Conservation (phyloP, 495 filamentous ascomycete genomes). For the Filosporella fistucella region DNA sequence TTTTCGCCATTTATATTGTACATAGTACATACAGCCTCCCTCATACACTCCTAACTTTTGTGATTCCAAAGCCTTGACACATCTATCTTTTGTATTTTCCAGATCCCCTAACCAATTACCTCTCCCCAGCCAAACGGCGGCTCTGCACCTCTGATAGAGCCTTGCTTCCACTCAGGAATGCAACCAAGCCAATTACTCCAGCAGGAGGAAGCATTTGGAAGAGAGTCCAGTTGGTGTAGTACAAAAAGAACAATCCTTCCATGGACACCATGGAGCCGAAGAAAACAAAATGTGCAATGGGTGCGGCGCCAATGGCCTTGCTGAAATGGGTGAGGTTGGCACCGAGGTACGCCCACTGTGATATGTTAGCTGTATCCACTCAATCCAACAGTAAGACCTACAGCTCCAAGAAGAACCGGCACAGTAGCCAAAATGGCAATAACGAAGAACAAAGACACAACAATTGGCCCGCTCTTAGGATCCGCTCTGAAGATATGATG, state of each 20-base stretch:
- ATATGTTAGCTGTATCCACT: conserved; percentile 11
- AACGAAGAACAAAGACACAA: conserved; percentile 76
- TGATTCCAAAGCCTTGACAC: background rate
- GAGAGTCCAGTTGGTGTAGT: conserved; percentile 90
- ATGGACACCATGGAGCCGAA: conserved; percentile 72
- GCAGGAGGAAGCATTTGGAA: conserved; percentile 83
- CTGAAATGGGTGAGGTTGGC: conserved; percentile 82
- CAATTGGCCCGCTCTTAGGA: conserved; percentile 73
- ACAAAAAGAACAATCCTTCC: conserved; percentile 91
- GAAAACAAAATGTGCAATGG: conserved; percentile 26
- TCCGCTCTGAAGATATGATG: conserved; percentile 85
- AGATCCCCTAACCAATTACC: conserved; percentile 40
- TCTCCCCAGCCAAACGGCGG: conserved; percentile 72
- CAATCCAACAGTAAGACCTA: conserved; percentile 41
- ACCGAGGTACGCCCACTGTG: conserved; percentile 73
- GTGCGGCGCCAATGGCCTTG: conserved; percentile 69
- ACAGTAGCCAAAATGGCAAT: conserved; percentile 65
- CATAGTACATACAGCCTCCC: conserved; percentile 1
- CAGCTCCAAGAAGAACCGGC: conserved; percentile 63
- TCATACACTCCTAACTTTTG: conserved; percentile 4
- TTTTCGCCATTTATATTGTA: conserved; percentile 5
- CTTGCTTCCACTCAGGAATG: conserved; percentile 85
- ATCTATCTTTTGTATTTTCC: background rate
- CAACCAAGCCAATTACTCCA: conserved; percentile 58
- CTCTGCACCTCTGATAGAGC: conserved; percentile 91